Base-by-base conservation (phyloP, 2,329 filamentous ascomycete species). In the Blastomyces percursus region DNA sequence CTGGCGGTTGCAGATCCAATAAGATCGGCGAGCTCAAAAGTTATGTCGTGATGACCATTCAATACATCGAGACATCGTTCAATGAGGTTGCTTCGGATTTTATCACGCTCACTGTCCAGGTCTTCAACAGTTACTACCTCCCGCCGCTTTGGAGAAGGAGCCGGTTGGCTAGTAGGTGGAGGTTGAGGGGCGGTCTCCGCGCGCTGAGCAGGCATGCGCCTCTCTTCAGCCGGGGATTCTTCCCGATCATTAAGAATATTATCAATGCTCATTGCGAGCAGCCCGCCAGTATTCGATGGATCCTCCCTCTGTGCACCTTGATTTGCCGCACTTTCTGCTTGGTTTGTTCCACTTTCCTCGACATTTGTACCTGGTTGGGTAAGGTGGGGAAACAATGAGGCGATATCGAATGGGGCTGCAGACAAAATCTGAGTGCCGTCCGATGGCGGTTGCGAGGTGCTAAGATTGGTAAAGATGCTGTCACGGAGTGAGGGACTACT, bases 11-110 rank as follows among this genome's bases (percentile, higher is more conserved):
- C 87, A 3, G 87, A 86, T 46, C 84, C 84, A 61, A 99, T 92
- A 24, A 99, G 80, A 69, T 96, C 92, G 0, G 91, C 85, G 56
- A 99, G 81, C 71, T 97, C 93, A 69, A 96, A 94, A 0, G 94
- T 95, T 12, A 93, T 86, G 67, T 90, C 86, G 16, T 92, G 87
- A 68, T 97, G 92, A 46, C 88, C 87, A 72, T 93, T 89, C 61
- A 99, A 86, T 42, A 97, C 86, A 69, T 96, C 92, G 27, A 99
- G 80, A 67, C 90, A 96, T 63, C 91, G 88, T 69, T 96, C 92
- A 64, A 97, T 92, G 61, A 97, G 77, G 62, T 90, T 87, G 24
- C 84, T 81, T 48, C 90, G 85, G 50, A 97, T 79, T n/a, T 81
- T 82, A 4, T 82, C 80, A 55, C 94, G 86, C 72, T 90, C 84